Conservation (phyloP, 2,329 filamentous ascomycete species). For the Colletotrichum godetiae region DNA sequence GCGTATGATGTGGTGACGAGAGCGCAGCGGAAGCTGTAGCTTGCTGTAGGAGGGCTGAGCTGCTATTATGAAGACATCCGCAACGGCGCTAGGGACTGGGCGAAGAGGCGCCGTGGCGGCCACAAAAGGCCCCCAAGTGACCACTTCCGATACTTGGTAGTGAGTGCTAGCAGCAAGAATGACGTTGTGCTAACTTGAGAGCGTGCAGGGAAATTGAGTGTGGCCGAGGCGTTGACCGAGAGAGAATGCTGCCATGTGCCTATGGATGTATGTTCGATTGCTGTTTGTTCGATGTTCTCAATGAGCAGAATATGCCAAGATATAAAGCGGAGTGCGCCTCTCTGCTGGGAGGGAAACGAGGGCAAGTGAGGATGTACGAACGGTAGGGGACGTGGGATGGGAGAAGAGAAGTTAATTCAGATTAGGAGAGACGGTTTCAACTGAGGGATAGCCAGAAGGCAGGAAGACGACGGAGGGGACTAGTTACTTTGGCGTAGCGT, state of each 20-base stretch:
- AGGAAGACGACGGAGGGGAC: neutral
- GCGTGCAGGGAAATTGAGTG: neutral
- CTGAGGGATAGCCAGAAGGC: slow-evolving; percentile 12
- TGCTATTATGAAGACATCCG: slow-evolving; percentile 34
- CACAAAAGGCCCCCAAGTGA: slow-evolving; percentile 28
- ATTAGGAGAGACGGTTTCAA: slow-evolving; percentile 4
- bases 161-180: slow-evolving; percentile 14
- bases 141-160: neutral
- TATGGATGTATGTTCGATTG: neutral
- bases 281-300: neutral
- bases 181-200: slow-evolving; percentile 18
- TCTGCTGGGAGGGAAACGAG: neutral
- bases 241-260: slow-evolving; percentile 14
- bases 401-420: slow-evolving; percentile 4
- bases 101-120: slow-evolving; percentile 21
- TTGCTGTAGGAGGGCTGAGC: neutral
- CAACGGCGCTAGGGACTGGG: slow-evolving; percentile 20
- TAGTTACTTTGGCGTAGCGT: slow-evolving; percentile 17
- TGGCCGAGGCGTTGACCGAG: neutral
- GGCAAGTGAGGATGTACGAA: neutral
- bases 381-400: neutral
- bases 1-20: neutral
- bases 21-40: neutral
- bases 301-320: neutral
- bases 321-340: neutral